Base-by-base conservation (phyloP, 2,329 filamentous ascomycete species). In the Curvularia sp. region DNA sequence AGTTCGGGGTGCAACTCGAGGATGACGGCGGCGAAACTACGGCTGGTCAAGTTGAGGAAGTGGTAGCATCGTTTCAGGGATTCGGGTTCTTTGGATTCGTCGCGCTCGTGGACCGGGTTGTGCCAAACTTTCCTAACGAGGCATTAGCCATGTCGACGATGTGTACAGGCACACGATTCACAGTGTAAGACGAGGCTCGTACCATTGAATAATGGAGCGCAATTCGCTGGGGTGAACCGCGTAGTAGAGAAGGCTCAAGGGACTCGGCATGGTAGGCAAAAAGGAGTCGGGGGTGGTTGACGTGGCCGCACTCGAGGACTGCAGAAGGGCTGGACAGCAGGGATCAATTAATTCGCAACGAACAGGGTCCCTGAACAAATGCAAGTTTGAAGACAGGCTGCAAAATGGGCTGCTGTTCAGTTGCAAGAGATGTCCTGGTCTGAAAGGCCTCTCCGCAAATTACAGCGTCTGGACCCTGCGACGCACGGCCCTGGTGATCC, bases 1-100 rank as follows among this genome's bases (percentile, higher is more conserved):
- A 99, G 88, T 80, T 99, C 94, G 0, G 93, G 93, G 75, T 97
- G 93, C 43, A 99, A 86, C 80, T 99, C 95, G 79, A 96, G 88
- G 65, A 99, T 99, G 75, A 99, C 95, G 47, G 92, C 85, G 52
- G 89, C 84, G 78, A 99, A 99, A 77, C 93, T 97, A 60, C 95
- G 91, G 76, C 93, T 97, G 52, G 95, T 99, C 82, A 90, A 67
- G 70, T 94, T 84, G 65, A 99, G 87, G 77, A 90, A 92, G 64
- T 90, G 82, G 82, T 96, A 98, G 83, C 95, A 98, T 83, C 88
- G 84, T 77, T 87, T 86, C 61, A 96, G 85, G 15, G 89, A 89
- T 53, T 84, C 81, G 28, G 88, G 83, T 79, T 98, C 95, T 67
- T 91, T 91, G 61, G 83, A 82, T 64, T 86, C 84, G 73, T 97